Conservation (phyloP, 805 yeast species). For the Teunomyces lycoperdinae region DNA sequence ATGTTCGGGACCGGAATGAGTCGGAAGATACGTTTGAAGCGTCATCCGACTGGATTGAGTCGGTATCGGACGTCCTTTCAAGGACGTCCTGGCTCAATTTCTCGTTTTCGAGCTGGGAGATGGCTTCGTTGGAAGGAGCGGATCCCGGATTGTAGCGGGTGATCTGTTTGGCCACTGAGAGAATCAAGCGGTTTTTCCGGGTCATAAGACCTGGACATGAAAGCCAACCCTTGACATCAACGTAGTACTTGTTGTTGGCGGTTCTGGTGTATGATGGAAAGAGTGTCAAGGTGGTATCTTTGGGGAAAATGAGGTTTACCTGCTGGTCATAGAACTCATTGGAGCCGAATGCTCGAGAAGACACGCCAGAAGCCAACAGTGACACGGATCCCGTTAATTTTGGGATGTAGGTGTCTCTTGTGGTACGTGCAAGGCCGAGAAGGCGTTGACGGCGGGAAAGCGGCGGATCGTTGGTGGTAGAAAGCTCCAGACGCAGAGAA, state of each 20-base stretch:
- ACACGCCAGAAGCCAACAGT: constrained; percentile 48
- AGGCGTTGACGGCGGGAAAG: constrained; percentile 45
- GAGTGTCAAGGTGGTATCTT: constrained; percentile 57
- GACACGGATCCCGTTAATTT: constrained; percentile 46
- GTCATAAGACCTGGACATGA: constrained; percentile 67
- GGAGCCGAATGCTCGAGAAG: constrained; percentile 23
- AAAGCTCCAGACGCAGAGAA: background rate
- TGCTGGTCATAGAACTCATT: constrained; percentile 26
- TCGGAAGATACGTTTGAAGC: constrained; percentile 2
- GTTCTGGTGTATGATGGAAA: constrained; percentile 37
- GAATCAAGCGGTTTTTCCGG: constrained; percentile 66
- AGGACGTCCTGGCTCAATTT: constrained; percentile 22
- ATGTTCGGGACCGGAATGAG: background rate
- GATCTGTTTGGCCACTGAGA: constrained; percentile 67
- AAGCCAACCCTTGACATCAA: constrained; percentile 70
- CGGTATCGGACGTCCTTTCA: constrained; percentile 6
- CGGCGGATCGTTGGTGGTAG: constrained; percentile 3
- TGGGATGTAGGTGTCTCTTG: constrained; percentile 59
- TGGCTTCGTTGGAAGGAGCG: constrained; percentile 15
- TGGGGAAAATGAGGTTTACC: constrained; percentile 41
- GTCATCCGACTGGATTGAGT: constrained; percentile 5
- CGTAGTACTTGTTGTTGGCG: constrained; percentile 33
- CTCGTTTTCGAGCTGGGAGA: constrained; percentile 25
- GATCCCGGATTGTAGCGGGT: constrained; percentile 36
- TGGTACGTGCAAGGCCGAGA: constrained; percentile 49